A percentile compares a stretch with the other conserved stretches of the same genome.
These are phyloP conservation scores for Neofusicoccum sp. DNA, from an alignment of 2,329 filamentous ascomycete genomes.

Conservation along the genomic window DNA sequence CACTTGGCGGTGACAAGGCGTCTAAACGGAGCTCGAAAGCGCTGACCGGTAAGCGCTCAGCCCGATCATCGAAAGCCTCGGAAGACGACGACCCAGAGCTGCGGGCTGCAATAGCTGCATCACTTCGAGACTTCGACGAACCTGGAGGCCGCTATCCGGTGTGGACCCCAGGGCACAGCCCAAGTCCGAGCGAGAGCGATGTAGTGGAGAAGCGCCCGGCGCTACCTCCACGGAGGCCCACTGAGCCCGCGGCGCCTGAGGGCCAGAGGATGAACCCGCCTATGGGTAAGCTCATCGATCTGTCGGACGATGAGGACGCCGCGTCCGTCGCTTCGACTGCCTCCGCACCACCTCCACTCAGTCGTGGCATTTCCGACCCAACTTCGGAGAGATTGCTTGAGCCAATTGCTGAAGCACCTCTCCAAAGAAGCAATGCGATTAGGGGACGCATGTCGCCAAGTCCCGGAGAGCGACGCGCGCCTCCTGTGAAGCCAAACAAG, in stretches of 20 bases:
- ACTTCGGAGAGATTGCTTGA: slow-evolving; percentile 19
- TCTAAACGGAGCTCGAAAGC: slow-evolving; percentile 22
- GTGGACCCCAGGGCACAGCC: slow-evolving; percentile 30
- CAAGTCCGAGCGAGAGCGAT: slow-evolving; percentile 36
- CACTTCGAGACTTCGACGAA: slow-evolving; percentile 44
- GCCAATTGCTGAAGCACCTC: slow-evolving; percentile 22
- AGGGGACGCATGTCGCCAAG: slow-evolving; percentile 10
- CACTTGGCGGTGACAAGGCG: slow-evolving; percentile 32
- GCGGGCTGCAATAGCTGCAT: slow-evolving; percentile 48
- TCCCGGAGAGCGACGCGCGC: neutral
- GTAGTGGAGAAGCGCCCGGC: slow-evolving; percentile 33
- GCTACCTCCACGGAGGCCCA: slow-evolving; percentile 35
- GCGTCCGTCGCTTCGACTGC: slow-evolving; percentile 16
- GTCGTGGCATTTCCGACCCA: slow-evolving; percentile 30
- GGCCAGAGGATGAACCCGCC: slow-evolving; percentile 23
- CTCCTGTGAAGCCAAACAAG: slow-evolving; percentile 24
- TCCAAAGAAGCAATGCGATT: slow-evolving; percentile 20
- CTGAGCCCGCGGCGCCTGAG: slow-evolving; percentile 26
- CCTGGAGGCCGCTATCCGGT: slow-evolving; percentile 29
- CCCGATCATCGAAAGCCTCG: slow-evolving; percentile 21
- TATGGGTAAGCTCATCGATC: slow-evolving; percentile 47
- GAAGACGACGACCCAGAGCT: slow-evolving; percentile 50
- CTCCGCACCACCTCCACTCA: slow-evolving; percentile 22
- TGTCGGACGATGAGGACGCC: slow-evolving; percentile 42
- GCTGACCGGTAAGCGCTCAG: slow-evolving; percentile 16